A percentile compares a stretch with the other conserved stretches of the same genome.
Conservation (phyloP, 208 protist genomes). For the Porcisia deanei region DNA sequence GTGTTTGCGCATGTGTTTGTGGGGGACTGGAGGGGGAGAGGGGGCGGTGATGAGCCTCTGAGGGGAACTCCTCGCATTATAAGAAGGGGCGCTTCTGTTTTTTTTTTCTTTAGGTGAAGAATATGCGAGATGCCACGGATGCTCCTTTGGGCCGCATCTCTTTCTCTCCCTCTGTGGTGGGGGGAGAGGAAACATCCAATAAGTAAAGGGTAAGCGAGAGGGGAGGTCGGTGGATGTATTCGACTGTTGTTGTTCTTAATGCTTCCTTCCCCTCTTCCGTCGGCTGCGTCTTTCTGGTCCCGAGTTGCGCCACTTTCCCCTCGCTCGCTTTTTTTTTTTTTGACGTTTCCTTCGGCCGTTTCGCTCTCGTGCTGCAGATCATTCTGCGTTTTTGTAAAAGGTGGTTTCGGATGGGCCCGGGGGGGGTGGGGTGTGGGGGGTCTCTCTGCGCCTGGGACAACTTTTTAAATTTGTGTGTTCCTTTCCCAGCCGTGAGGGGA, state of each 20-base stretch:
- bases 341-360: no score
- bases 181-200: neutral
- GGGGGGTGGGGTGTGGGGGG: no score
- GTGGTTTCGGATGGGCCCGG: no score
- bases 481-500: no score
- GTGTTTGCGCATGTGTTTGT: neutral
- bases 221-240: neutral
- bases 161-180: neutral
- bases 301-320: neutral
- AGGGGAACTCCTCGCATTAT: neutral
- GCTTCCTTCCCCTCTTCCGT: neutral
- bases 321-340: no score
- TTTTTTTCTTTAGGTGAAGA: no score
- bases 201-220: neutral
- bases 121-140: neutral
- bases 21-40: neutral
- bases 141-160: neutral
- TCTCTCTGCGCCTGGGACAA: no score
- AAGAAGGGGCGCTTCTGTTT: neutral
- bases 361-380: no score
- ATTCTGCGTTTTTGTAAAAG: no score
- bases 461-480: no score
- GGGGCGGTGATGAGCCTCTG: neutral
- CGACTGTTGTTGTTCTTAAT: neutral
- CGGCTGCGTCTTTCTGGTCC: neutral